These are phyloP conservation scores for Mucor ambiguus DNA, from an alignment of 371 early-diverging fungal species.

Conservation along the genomic window DNA sequence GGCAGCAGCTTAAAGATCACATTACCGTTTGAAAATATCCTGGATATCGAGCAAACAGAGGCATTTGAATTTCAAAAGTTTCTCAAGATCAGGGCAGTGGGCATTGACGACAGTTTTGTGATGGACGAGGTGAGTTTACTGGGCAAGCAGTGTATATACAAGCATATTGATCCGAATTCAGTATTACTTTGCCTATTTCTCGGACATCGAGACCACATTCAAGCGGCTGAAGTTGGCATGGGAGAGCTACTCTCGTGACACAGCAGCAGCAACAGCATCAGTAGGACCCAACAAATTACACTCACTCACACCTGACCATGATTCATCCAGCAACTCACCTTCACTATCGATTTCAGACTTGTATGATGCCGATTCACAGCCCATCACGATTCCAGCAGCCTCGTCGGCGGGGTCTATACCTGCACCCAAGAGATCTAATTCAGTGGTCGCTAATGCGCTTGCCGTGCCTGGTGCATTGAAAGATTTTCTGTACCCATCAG, in stretches of 20 bases:
- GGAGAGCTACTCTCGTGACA: slow-evolving; percentile 18
- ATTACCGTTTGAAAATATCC: slow-evolving; percentile 58
- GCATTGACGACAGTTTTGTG: slow-evolving; percentile 60
- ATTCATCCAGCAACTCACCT: slow-evolving; percentile 32
- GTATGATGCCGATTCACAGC: slow-evolving; percentile 35
- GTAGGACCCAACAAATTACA: background rate
- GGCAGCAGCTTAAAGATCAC: slow-evolving; percentile 67
- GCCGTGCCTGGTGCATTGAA: slow-evolving; percentile 37
- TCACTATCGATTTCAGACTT: slow-evolving; percentile 43
- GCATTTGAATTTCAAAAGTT: slow-evolving; percentile 63
- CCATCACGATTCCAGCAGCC: slow-evolving; percentile 28
- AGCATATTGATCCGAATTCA: slow-evolving; percentile 13
- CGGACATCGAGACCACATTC: slow-evolving; percentile 51
- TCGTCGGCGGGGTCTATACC: background rate
- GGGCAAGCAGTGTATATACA: background rate
- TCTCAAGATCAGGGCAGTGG: slow-evolving; percentile 63
- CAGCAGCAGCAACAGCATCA: background rate
- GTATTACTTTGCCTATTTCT: slow-evolving; percentile 76
- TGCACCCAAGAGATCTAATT: slow-evolving; percentile 15
- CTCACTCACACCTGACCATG: background rate
- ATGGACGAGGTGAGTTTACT: slow-evolving; percentile 59
- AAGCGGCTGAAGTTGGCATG: slow-evolving; percentile 33
- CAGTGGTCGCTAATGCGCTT: slow-evolving; percentile 37
- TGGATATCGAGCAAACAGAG: slow-evolving; percentile 62
- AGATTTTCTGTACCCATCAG: slow-evolving; percentile 32